A percentile compares a stretch with the other conserved stretches of the same genome.
Evolutionary conservation across 257 asterid genomes (phyloP).

Genomic region (Cynanchum wilfordii): DNA sequence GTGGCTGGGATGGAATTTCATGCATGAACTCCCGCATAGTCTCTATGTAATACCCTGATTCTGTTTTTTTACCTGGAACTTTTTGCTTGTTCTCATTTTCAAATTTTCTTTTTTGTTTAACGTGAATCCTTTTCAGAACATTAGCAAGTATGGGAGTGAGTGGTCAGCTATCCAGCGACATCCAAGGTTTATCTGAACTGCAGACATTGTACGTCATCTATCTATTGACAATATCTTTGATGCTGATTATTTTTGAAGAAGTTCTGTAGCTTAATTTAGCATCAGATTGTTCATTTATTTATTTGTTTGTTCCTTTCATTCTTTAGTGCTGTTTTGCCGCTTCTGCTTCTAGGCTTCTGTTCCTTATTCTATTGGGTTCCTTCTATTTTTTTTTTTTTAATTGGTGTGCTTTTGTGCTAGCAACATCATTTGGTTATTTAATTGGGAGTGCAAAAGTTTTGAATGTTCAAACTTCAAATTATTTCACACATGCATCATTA

Average conservation of each 20-base stretch:
- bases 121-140: conserved; percentile 42
- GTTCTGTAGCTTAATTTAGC: neutral
- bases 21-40: conserved; percentile 40
- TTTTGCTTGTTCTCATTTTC: neutral
- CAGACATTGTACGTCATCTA: conserved; percentile 61
- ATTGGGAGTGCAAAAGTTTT: too few relatives aligned
- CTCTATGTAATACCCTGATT: conserved; percentile 41
- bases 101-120: neutral
- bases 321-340: neutral
- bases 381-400: neutral
- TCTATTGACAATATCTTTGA: neutral
- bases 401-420: too few relatives aligned
- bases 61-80: neutral
- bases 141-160: conserved; percentile 47
- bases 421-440: neutral
- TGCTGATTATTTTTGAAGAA: neutral
- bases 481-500: too few relatives aligned
- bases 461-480: neutral
- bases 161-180: conserved; percentile 70
- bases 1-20: conserved; percentile 57
- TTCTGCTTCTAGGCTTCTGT: neutral
- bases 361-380: neutral
- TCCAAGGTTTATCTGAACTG: conserved; percentile 49
- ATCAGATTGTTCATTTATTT: neutral
- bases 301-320: neutral